Evolutionary conservation across 768 basidiomycete species (phyloP).

Genomic region (Auricularia heimuer): DNA sequence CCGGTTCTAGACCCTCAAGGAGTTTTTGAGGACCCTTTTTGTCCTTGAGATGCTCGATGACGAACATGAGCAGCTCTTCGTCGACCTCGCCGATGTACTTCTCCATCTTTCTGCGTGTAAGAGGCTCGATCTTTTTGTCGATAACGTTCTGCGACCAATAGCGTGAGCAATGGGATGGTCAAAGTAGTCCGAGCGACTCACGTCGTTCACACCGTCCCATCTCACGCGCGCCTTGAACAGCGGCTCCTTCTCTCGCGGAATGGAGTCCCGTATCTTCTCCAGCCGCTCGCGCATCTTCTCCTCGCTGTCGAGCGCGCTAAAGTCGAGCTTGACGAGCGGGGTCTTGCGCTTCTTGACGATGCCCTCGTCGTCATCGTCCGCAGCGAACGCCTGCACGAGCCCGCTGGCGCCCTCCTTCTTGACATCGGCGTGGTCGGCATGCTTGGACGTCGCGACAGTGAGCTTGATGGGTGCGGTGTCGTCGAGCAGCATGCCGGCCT

Average conservation of each 20-base stretch:
- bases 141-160: constrained; percentile 52
- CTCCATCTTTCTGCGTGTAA: constrained; percentile 73
- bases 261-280: constrained; percentile 62
- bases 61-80: constrained; percentile 90
- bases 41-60: constrained; percentile 85
- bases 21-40: constrained; percentile 78
- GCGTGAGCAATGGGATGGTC: background rate
- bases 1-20: constrained; percentile 84
- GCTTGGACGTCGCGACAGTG: constrained; percentile 48
- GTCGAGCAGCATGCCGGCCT: constrained; percentile 81
- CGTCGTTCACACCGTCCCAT: constrained; percentile 87
- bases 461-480: constrained; percentile 87
- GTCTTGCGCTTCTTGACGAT: constrained; percentile 69
- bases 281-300: constrained; percentile 73
- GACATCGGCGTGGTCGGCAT: constrained; percentile 14
- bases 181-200: constrained; percentile 29
- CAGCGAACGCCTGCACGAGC: constrained; percentile 37
- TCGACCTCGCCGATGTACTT: constrained; percentile 88
- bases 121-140: constrained; percentile 75
- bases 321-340: constrained; percentile 84
- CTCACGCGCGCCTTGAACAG: constrained; percentile 79
- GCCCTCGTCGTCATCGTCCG: constrained; percentile 81
- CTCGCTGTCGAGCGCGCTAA: constrained; percentile 68
- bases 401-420: constrained; percentile 13
- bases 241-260: constrained; percentile 69